Conservation (phyloP, 2,329 filamentous ascomycete genomes). For the Monosporascus sp. region DNA sequence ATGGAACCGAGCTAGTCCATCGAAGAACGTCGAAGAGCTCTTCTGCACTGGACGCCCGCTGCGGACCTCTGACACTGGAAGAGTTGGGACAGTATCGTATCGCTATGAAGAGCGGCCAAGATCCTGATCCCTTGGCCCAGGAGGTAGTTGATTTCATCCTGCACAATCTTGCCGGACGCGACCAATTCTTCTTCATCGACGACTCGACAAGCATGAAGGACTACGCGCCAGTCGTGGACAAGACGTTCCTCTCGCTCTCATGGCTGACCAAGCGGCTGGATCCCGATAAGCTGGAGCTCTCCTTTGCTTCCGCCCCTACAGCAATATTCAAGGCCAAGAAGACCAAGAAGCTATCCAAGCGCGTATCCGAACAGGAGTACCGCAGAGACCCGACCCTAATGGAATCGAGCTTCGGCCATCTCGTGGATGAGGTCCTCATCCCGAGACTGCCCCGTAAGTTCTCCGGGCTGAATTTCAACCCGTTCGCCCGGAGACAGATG, state of each 20-base stretch:
- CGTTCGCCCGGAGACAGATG: not conserved
- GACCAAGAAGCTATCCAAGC: constrained; percentile 2
- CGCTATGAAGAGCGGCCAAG: not conserved
- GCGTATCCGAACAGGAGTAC: constrained; percentile 2
- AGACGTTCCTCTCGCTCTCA: constrained; percentile 5
- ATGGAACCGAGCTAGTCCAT: too few relatives aligned
- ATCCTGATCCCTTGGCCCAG: not conserved
- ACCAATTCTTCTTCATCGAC: constrained; percentile 17
- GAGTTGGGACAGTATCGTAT: not conserved
- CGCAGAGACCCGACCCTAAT: constrained; percentile 5
- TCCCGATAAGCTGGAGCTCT: constrained; percentile 8
- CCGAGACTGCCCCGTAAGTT: constrained; percentile 3
- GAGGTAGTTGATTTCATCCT: constrained; percentile 4
- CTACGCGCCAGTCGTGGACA: constrained; percentile 4
- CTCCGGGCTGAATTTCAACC: constrained; percentile 9
- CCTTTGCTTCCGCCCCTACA: constrained; percentile 6
- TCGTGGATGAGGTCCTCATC: constrained; percentile 8
- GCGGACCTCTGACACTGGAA: too few relatives aligned
- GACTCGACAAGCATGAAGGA: constrained; percentile 12
- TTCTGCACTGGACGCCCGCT: too few relatives aligned
- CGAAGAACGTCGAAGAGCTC: too few relatives aligned
- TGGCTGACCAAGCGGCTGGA: constrained; percentile 8
- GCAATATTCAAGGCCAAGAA: not conserved
- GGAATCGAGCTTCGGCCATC: constrained; percentile 4
- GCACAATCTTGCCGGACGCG: constrained; percentile 8